Base-by-base conservation (phyloP, 208 protist species). In the Wallacemonas rigidus region DNA sequence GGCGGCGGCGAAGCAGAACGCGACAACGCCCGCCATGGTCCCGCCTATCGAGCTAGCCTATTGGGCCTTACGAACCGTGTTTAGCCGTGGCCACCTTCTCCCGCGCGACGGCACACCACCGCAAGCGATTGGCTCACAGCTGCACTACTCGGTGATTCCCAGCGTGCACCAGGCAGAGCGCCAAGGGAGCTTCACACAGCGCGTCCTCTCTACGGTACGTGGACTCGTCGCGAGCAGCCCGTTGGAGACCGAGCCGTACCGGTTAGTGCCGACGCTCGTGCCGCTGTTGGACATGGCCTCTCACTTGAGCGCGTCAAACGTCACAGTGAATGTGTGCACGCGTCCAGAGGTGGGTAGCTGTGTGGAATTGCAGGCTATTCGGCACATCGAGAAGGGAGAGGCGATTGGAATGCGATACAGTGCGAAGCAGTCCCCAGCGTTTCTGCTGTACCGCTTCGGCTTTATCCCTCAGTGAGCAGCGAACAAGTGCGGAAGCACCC, bases 371-470 rank as follows among this genome's bases (percentile, higher is more conserved):
- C 84, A 84, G 8, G 85, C 89, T 40, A 68, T 92, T 51, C 79
- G 89, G 44, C 76, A 83, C 53, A 90, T 94, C 26, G 76, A 87
- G 7, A 80, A 69, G n/a, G 89, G 89, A 8, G 89, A 94, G 79
- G 56, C 77, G 53, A 87, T 94, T 51, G 86, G 89, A 11, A 73
- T 94, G 70, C 82, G 87, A 62, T 94, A 86, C 77, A 92, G 89
- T 75, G 43, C 80, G 39, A 86, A 86, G 5, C 89, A 92, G 15
- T 62, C 81, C 2, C 80, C 79, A 0, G 82, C 87, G 3, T 94
- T 94, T 63, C 75, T 82, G 39, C 81, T 94, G 15, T 94, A 90
- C 69, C 86, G 89, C 43, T 94, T 94, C 71, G 89, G 89, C 14
- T 94, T 94, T 60, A 82, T 94, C 70, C 89, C 89, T 4, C 73